Evolutionary conservation across 495 filamentous ascomycete species (phyloP).

Genomic region (Talaromyces proteolyticus): DNA sequence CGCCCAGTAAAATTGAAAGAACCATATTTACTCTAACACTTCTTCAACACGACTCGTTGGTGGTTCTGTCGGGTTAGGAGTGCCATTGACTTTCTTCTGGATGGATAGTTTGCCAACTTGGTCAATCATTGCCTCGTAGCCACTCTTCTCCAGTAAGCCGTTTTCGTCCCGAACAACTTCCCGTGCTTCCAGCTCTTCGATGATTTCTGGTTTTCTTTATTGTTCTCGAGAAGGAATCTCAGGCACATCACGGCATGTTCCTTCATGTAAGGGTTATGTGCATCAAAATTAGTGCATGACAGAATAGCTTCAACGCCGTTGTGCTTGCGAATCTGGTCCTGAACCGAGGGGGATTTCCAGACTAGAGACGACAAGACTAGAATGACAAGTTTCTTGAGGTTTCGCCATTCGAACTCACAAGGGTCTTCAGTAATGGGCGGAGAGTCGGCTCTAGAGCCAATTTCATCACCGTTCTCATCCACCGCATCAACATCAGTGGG

Average conservation of each 20-base stretch:
- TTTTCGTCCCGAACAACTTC: constrained; percentile 43
- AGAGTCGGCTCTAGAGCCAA: constrained; percentile 45
- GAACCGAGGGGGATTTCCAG: constrained; percentile 71
- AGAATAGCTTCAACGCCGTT: constrained; percentile 83
- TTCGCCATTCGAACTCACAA: constrained; percentile 86
- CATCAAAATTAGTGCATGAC: constrained; percentile 79
- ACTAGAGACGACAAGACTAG: constrained; percentile 81
- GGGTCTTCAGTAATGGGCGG: constrained; percentile 72
- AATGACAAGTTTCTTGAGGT: constrained; percentile 86
- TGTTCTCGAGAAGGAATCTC: constrained; percentile 83
- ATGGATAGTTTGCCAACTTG: constrained; percentile 43
- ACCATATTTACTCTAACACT: background rate
- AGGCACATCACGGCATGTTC: constrained; percentile 89
- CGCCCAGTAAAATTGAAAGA: background rate
- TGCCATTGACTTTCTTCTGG: constrained; percentile 16
- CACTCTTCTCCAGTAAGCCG: constrained; percentile 42
- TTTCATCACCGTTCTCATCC: constrained; percentile 28
- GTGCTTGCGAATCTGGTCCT: constrained; percentile 75
- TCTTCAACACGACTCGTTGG: constrained; percentile 1
- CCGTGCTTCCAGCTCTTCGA: constrained; percentile 58
- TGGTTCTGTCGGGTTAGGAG: background rate
- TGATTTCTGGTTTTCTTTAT: constrained; percentile 70
- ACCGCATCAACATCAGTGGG: constrained; percentile 41
- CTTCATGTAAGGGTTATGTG: constrained; percentile 82
- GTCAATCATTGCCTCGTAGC: constrained; percentile 50